Evolutionary conservation across 2,329 filamentous ascomycete genomes (phyloP), one percentile per base, ranked within the genome.

Genomic region (Xylariaceae sp.): DNA sequence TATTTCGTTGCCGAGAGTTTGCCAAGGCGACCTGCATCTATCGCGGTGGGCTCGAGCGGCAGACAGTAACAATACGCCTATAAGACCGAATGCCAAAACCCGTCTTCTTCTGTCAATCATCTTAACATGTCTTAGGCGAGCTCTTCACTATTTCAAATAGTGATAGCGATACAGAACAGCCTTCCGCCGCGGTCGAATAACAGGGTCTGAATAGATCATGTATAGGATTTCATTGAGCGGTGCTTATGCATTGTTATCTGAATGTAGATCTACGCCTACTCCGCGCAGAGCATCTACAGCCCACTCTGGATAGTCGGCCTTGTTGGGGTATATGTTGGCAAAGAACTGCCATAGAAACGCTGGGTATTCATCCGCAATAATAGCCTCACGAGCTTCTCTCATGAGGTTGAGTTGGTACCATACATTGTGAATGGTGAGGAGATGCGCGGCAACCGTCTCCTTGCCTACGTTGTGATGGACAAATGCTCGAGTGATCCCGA

Each of bases 371-470:
- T 96, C 92, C 57, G 87, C 87, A 6, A 96, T 75, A 58, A 97
- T 91, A 13, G 94, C 86, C 58, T 89, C 79, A 55, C 93, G 82
- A 10, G 85, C 82, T 55, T 82, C 77, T 16, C 81, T 77, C 92
- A 97, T 97, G 64, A 99, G 76, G 55, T 88, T 82, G 48, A 99
- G 79, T 70, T 96, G 85, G 68, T 96, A 96, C 76, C 92, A 91
- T 21, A 99, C 91, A 68, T 99, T 99, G 72, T 99, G 94, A 68
- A 97, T 91, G 1, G 91, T 96, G 49, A 99, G 76, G 20, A 91
- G 77, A 69, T 84, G 81, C 13, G 95, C 94, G 6, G 93, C 91
- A 1, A 91, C 92, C 0, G 94, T 99, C 77, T 99, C 94, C 75
- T 99, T 99, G 23, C 88, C 88, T 0, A 90, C 87, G 60, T 96